These are phyloP conservation scores for Aspergillus ellipticus DNA, from an alignment of 495 filamentous ascomycete genomes.

Conservation along the genomic window DNA sequence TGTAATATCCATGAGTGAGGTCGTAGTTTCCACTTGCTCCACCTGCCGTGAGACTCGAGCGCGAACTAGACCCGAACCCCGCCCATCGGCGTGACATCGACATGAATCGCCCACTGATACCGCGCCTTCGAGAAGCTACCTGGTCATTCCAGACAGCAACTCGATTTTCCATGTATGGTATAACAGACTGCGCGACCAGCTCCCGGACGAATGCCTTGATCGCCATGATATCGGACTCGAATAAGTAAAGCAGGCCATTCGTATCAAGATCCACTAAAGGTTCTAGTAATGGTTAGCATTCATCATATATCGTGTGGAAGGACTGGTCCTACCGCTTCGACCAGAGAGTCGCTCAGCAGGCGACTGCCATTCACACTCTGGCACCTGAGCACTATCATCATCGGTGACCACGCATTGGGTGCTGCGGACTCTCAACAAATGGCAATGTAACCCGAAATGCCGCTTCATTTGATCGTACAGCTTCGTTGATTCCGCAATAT, in stretches of 20 bases:
- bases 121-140: constrained; percentile 82
- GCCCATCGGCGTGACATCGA: constrained; percentile 85
- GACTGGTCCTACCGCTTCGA: constrained; percentile 48
- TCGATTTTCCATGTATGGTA: constrained; percentile 92
- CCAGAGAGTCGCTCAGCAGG: constrained; percentile 77
- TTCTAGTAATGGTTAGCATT: constrained; percentile 30
- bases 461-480: constrained; percentile 98
- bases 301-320: not conserved
- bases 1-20: constrained; percentile 68
- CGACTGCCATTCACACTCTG: constrained; percentile 81
- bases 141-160: constrained; percentile 95
- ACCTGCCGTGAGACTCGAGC: constrained; percentile 38
- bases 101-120: constrained; percentile 84
- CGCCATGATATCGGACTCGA: constrained; percentile 85
- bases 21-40: constrained; percentile 70
- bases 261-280: constrained; percentile 60
- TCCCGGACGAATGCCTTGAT: constrained; percentile 86
- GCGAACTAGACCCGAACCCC: constrained; percentile 65
- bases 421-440: constrained; percentile 79
- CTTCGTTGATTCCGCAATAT: constrained; percentile 80
- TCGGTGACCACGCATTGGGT: constrained; percentile 84
- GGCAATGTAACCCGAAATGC: constrained; percentile 92
- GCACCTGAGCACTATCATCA: constrained; percentile 82
- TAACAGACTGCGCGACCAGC: constrained; percentile 85
- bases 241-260: constrained; percentile 68